Evolutionary conservation across 192 early-diverging fungal species (phyloP).

Genomic region (Endogone sp.): DNA sequence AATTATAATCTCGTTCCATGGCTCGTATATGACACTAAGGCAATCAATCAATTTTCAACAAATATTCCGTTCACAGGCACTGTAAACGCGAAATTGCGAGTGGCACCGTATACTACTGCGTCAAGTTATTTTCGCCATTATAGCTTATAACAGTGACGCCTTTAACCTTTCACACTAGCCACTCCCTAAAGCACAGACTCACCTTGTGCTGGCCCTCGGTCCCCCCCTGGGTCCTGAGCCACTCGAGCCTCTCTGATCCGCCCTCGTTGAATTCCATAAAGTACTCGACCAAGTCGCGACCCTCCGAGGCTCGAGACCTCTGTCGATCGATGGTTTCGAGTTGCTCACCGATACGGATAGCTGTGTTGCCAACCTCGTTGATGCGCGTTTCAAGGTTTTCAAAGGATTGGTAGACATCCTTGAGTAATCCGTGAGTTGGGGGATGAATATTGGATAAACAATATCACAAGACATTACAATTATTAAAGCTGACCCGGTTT

Average conservation of each 20-base stretch:
- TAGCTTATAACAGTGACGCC: too few species aligned
- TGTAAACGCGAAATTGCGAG: too few species aligned
- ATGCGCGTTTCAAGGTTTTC: slow-evolving; percentile 85
- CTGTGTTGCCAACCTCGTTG: slow-evolving; percentile 91
- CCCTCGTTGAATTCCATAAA: slow-evolving; percentile 90
- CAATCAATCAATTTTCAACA: too few species aligned
- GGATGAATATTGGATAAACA: background rate
- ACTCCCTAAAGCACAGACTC: too few species aligned
- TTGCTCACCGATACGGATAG: slow-evolving; percentile 97
- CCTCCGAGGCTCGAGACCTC: slow-evolving; percentile 78
- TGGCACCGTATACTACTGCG: too few species aligned
- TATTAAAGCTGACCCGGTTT: background rate
- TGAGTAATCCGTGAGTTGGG: background rate
- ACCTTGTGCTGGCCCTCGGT: slow-evolving; percentile 84
- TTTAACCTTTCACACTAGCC: too few species aligned
- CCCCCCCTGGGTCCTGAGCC: slow-evolving; percentile 62
- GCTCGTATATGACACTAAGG: too few species aligned
- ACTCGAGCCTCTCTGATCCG: slow-evolving; percentile 67
- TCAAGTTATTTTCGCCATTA: too few species aligned
- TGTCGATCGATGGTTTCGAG: slow-evolving; percentile 95
- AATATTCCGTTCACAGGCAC: too few species aligned
- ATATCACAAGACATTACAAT: background rate
- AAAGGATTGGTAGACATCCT: slow-evolving; percentile 86
- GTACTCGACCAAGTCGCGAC: slow-evolving; percentile 88
- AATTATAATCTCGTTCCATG: too few species aligned